Percentiles rank a stretch among this genome's conserved stretches.
phyloP scores from a whole-genome alignment of 305 asterid genomes.

The Petunia hybrid region DNA sequence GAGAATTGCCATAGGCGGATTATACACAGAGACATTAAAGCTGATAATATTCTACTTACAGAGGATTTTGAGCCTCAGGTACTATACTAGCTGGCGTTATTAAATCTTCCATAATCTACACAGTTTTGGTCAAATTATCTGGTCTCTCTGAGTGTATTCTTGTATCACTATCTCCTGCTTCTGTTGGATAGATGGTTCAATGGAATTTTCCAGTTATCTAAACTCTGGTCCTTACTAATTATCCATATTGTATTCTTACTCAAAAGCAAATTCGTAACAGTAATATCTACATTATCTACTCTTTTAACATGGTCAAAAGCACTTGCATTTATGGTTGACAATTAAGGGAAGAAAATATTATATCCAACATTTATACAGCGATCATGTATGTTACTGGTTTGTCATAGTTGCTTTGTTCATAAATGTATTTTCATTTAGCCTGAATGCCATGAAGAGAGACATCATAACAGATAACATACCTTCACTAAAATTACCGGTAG shows the following conservation, averaged over 20 bases:
- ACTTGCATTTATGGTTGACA: neutral
- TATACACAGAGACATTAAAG: conserved; percentile 73
- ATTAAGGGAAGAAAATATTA: neutral
- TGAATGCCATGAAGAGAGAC: conserved; percentile 1
- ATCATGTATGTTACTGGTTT: neutral
- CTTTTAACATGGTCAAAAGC: neutral
- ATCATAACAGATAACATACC: conserved; percentile 41
- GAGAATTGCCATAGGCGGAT: conserved; percentile 66
- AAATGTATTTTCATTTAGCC: neutral
- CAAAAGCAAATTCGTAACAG: neutral
- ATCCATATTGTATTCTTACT: neutral
- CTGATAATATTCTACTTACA: conserved; percentile 68
- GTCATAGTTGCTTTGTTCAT: neutral
- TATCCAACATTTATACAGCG: neutral
- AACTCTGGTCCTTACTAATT: neutral
- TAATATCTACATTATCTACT: neutral
- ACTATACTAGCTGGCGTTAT: conserved; percentile 18
- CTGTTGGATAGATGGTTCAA: neutral
- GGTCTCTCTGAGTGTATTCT: conserved; percentile 5
- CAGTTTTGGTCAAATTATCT: conserved; percentile 19
- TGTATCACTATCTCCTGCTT: neutral
- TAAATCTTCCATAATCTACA: conserved; percentile 17
- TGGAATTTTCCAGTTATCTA: neutral
- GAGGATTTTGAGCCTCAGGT: conserved; percentile 77
- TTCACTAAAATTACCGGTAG: conserved; percentile 60